A percentile compares a stretch with the other conserved stretches of the same genome.
phyloP scores from a whole-genome alignment of 1,139 yeast species.

The Lodderomyces elongisporus region DNA sequence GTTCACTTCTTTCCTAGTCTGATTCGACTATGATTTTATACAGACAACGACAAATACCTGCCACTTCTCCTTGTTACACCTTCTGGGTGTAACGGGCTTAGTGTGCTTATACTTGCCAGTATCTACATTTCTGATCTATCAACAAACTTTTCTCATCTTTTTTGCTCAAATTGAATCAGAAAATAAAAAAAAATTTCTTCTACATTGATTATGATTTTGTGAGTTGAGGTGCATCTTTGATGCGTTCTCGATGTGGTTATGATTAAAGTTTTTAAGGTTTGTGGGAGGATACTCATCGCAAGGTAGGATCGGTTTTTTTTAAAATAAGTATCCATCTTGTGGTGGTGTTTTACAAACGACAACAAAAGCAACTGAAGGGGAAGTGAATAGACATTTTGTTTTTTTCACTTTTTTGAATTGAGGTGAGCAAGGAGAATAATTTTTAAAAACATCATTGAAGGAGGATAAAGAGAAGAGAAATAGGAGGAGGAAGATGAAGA shows the following conservation, averaged over 20 bases:
- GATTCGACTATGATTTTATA: slow-evolving; percentile 79
- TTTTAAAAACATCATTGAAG: too few relatives aligned
- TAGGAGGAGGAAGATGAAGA: too few relatives aligned
- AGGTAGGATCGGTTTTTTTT: slow-evolving; percentile 5
- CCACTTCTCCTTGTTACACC: slow-evolving; percentile 7
- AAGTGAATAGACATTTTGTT: neutral
- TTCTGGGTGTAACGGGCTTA: slow-evolving; percentile 14
- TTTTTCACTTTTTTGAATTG: neutral
- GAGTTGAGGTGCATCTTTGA: too few relatives aligned
- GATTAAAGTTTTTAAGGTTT: neutral
- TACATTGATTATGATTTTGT: too few relatives aligned
- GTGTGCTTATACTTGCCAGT: slow-evolving; percentile 80
- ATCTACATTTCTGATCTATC: slow-evolving; percentile 56
- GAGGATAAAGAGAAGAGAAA: neutral
- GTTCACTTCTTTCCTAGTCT: slow-evolving; percentile 75
- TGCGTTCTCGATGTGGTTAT: neutral
- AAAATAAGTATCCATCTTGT: slow-evolving; percentile 6
- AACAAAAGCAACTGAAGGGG: too few relatives aligned
- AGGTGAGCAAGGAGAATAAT: too few relatives aligned
- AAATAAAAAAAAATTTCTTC: neutral
- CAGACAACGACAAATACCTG: slow-evolving; percentile 54
- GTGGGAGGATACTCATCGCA: slow-evolving; percentile 5
- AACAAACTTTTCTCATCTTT: slow-evolving; percentile 6
- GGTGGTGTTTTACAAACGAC: slow-evolving; percentile 3
- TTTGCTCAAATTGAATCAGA: slow-evolving; percentile 1